Evolutionary conservation across 2,329 filamentous ascomycete species (phyloP).

Genomic region (Colletotrichum cereale): DNA sequence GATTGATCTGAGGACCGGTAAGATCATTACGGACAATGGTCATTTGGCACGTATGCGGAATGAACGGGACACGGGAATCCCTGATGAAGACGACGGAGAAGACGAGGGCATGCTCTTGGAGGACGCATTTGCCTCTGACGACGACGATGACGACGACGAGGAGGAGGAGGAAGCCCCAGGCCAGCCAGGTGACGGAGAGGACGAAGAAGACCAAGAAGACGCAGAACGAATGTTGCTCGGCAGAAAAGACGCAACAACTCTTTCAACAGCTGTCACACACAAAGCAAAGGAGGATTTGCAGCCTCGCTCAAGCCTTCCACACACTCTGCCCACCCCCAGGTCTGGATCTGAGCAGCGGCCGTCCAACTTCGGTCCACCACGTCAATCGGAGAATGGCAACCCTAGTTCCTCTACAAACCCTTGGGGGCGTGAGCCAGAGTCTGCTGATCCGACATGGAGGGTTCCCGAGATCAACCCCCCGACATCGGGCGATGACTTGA

Average conservation of each 20-base stretch:
- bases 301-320: slow-evolving; percentile 12
- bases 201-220: slow-evolving; percentile 48
- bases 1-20: slow-evolving; percentile 84
- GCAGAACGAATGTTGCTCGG: slow-evolving; percentile 46
- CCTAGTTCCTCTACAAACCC: slow-evolving; percentile 30
- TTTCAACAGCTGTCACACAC: slow-evolving; percentile 43
- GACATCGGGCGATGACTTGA: slow-evolving; percentile 39
- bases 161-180: background rate
- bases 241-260: background rate
- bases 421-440: slow-evolving; percentile 39
- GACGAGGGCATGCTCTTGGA: slow-evolving; percentile 51
- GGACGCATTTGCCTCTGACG: slow-evolving; percentile 45
- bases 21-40: slow-evolving; percentile 91
- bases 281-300: background rate
- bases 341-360: slow-evolving; percentile 31
- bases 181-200: slow-evolving; percentile 45
- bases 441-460: slow-evolving; percentile 54
- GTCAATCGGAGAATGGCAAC: slow-evolving; percentile 41
- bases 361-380: slow-evolving; percentile 42
- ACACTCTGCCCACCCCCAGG: background rate
- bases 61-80: slow-evolving; percentile 62
- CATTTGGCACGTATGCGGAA: slow-evolving; percentile 76
- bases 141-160: slow-evolving; percentile 46
- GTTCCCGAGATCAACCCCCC: slow-evolving; percentile 51
- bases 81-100: slow-evolving; percentile 49